These are phyloP conservation scores for Nemania sp. DNA, from an alignment of 2,329 filamentous ascomycete species.

Conservation along the genomic window DNA sequence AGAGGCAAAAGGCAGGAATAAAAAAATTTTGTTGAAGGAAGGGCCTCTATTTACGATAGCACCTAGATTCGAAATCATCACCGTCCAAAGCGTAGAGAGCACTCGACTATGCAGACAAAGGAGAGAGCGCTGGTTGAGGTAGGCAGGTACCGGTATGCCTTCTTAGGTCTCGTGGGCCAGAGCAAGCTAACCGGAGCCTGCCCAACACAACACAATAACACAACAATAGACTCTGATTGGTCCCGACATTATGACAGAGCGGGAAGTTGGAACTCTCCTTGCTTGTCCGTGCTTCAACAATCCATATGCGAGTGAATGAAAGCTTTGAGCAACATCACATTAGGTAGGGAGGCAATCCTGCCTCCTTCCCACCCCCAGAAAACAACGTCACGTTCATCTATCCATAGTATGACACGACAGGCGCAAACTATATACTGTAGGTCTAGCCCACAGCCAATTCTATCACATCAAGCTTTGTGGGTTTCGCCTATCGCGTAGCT, in stretches of 20 bases:
- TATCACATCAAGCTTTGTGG: background rate
- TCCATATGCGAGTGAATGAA: background rate
- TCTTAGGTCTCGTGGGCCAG: no score
- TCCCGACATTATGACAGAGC: background rate
- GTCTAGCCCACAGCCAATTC: background rate
- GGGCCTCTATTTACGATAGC: background rate
- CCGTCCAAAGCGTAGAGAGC: background rate
- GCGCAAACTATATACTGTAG: background rate
- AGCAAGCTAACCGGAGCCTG: background rate
- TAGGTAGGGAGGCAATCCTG: background rate
- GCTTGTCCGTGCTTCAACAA: background rate
- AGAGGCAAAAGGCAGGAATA: background rate
- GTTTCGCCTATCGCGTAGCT: slow-evolving; percentile 2
- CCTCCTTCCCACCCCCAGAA: background rate
- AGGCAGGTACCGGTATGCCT: background rate
- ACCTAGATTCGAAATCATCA: background rate
- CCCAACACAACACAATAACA: background rate
- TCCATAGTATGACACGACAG: background rate
- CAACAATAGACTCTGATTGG: background rate
- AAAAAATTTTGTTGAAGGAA: background rate
- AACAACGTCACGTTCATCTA: background rate
- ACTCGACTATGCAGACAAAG: background rate
- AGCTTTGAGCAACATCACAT: background rate
- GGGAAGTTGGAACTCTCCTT: background rate
- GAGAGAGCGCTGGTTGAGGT: background rate